Conservation (phyloP, 2,329 filamentous ascomycete genomes). For the Talaromyces sp. region DNA sequence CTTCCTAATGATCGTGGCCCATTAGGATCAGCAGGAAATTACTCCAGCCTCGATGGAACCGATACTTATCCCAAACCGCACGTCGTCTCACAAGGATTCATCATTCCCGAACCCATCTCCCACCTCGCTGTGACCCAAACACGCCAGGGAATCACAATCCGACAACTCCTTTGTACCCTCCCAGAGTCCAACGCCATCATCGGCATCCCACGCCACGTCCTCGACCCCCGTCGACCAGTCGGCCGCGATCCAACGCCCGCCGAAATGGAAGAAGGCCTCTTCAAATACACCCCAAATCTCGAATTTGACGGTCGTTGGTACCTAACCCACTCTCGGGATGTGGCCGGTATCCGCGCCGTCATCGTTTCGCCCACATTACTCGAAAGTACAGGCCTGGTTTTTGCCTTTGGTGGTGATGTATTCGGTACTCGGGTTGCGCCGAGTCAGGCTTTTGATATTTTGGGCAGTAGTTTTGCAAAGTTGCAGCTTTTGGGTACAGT, state of each 20-base stretch:
- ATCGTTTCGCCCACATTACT: slow-evolving; percentile 72
- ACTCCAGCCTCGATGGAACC: slow-evolving; percentile 68
- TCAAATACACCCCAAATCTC: slow-evolving; percentile 68
- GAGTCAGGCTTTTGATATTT: slow-evolving; percentile 82
- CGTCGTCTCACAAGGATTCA: slow-evolving; percentile 72
- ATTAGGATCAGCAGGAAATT: slow-evolving; percentile 64
- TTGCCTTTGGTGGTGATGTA: slow-evolving; percentile 79
- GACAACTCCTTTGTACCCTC: slow-evolving; percentile 74
- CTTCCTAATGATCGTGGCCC: slow-evolving; percentile 78
- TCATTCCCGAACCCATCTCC: slow-evolving; percentile 73
- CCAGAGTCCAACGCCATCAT: slow-evolving; percentile 68
- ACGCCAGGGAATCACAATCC: slow-evolving; percentile 81
- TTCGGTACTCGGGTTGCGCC: slow-evolving; percentile 85
- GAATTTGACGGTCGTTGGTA: slow-evolving; percentile 79
- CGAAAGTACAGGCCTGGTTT: slow-evolving; percentile 86
- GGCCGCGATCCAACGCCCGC: slow-evolving; percentile 73
- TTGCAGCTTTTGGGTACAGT: slow-evolving; percentile 78
- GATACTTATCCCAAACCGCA: slow-evolving; percentile 61
- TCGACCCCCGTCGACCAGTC: slow-evolving; percentile 82
- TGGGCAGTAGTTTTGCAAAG: slow-evolving; percentile 93
- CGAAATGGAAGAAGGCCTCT: slow-evolving; percentile 78
- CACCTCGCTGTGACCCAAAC: slow-evolving; percentile 82
- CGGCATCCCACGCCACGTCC: slow-evolving; percentile 68
- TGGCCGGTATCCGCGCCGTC: slow-evolving; percentile 68
- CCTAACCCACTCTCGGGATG: slow-evolving; percentile 75